Evolutionary conservation across 768 basidiomycete species (phyloP).

Genomic region (Boletus insuetus): DNA sequence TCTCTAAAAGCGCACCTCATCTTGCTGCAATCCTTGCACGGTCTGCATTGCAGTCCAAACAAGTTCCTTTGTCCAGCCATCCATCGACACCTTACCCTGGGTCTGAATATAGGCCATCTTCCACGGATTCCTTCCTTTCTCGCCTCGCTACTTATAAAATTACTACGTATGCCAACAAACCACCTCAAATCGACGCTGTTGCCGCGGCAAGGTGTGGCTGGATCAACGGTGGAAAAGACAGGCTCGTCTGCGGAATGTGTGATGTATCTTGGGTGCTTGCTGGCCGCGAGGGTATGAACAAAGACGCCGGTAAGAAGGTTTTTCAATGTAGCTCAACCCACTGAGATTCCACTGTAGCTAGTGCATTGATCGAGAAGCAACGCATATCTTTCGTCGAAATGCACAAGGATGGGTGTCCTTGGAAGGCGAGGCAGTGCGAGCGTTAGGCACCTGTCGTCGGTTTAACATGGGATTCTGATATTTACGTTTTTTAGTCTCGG

Average conservation of each 20-base stretch:
- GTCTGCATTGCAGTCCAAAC: slow-evolving; percentile 50
- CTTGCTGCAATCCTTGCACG: slow-evolving; percentile 71
- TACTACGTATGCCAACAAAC: slow-evolving; percentile 78
- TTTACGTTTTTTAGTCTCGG: slow-evolving; percentile 43
- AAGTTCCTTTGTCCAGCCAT: slow-evolving; percentile 49
- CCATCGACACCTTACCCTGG: slow-evolving; percentile 31
- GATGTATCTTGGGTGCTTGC: slow-evolving; percentile 71
- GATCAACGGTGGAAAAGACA: slow-evolving; percentile 80
- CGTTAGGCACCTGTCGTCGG: slow-evolving; percentile 40
- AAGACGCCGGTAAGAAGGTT: slow-evolving; percentile 69
- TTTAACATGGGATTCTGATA: neutral
- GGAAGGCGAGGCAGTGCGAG: slow-evolving; percentile 80
- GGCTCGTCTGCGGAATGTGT: slow-evolving; percentile 72
- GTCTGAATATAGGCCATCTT: slow-evolving; percentile 77
- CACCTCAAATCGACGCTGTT: slow-evolving; percentile 68
- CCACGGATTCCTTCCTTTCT: slow-evolving; percentile 65
- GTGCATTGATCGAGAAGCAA: slow-evolving; percentile 73
- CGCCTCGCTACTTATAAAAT: slow-evolving; percentile 78
- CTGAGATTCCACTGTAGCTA: slow-evolving; percentile 44
- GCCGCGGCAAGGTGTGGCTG: slow-evolving; percentile 82
- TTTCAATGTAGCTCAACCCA: slow-evolving; percentile 11
- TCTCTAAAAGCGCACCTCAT: slow-evolving; percentile 64
- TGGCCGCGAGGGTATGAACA: slow-evolving; percentile 65
- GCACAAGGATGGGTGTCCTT: slow-evolving; percentile 83
- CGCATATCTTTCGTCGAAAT: slow-evolving; percentile 57